Conservation (phyloP, 1,139 yeast species). For the Taphrina deformans region DNA sequence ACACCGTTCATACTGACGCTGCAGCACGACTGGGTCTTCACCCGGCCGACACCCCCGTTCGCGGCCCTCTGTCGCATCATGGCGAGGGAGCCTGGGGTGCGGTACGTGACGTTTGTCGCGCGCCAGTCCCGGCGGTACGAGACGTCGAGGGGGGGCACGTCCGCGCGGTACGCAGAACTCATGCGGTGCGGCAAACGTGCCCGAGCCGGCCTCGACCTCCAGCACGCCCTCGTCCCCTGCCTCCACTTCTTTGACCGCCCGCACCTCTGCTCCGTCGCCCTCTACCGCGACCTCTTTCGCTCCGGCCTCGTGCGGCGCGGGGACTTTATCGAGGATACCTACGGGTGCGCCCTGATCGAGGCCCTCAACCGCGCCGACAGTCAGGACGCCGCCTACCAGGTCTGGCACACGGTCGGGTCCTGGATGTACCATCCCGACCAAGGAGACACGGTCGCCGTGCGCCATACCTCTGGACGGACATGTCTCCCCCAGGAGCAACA, state of each 20-base stretch:
- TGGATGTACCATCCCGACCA: constrained; percentile 9
- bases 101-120: constrained; percentile 13
- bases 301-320: neutral
- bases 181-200: neutral
- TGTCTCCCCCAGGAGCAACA: constrained; percentile 5
- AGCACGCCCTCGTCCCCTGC: neutral
- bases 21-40: constrained; percentile 32
- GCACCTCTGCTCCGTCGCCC: constrained; percentile 8
- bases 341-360: constrained; percentile 5
- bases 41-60: neutral
- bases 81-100: neutral
- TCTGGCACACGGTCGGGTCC: constrained; percentile 8
- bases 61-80: neutral
- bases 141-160: neutral
- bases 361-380: neutral
- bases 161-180: neutral
- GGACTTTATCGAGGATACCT: constrained; percentile 24
- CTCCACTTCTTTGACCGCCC: constrained; percentile 27
- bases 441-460: constrained; percentile 4
- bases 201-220: neutral
- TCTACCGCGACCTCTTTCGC: neutral
- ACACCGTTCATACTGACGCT: constrained; percentile 22
- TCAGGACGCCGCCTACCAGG: neutral
- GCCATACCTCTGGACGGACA: constrained; percentile 19
- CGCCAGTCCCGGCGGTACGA: constrained; percentile 8